Evolutionary conservation across 768 basidiomycete species (phyloP).

Genomic region (Pleurotus platypus): DNA sequence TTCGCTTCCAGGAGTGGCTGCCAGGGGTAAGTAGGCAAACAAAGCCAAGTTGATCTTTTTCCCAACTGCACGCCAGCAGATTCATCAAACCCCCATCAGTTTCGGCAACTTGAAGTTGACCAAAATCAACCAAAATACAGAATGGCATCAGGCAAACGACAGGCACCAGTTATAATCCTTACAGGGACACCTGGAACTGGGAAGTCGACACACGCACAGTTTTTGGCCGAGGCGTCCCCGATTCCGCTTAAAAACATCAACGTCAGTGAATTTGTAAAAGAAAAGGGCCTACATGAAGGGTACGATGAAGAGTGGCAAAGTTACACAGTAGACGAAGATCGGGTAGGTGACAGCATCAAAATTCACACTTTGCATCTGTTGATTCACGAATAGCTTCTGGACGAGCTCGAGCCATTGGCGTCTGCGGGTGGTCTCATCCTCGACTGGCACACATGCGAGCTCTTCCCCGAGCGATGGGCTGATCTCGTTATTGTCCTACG

Average conservation of each 20-base stretch:
- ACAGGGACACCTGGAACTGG: conserved; percentile 96
- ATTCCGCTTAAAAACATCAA: conserved; percentile 79
- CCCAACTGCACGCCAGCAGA: background rate
- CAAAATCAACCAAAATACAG: background rate
- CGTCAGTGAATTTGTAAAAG: conserved; percentile 87
- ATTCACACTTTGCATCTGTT: conserved; percentile 5
- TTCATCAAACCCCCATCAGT: background rate
- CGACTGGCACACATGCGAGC: conserved; percentile 93
- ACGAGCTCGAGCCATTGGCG: conserved; percentile 77
- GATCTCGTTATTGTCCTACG: conserved; percentile 92
- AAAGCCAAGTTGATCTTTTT: conserved; percentile 1
- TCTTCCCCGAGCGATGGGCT: conserved; percentile 95
- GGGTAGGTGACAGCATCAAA: conserved; percentile 46
- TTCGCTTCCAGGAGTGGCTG: conserved; percentile 5
- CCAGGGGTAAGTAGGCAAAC: conserved; percentile 7
- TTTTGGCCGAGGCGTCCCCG: conserved; percentile 72
- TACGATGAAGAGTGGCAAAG: conserved; percentile 96
- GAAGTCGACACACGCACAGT: conserved; percentile 88
- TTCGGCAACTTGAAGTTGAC: conserved; percentile 1
- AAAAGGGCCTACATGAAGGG: conserved; percentile 72
- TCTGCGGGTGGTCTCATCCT: conserved; percentile 76
- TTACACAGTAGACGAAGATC: conserved; percentile 94
- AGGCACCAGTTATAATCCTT: conserved; percentile 68
- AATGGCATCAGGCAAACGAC: conserved; percentile 10
- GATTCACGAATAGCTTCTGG: conserved; percentile 59